These are phyloP conservation scores for Claviceps lovelessii DNA, from an alignment of 2,329 filamentous ascomycete species.

Conservation along the genomic window DNA sequence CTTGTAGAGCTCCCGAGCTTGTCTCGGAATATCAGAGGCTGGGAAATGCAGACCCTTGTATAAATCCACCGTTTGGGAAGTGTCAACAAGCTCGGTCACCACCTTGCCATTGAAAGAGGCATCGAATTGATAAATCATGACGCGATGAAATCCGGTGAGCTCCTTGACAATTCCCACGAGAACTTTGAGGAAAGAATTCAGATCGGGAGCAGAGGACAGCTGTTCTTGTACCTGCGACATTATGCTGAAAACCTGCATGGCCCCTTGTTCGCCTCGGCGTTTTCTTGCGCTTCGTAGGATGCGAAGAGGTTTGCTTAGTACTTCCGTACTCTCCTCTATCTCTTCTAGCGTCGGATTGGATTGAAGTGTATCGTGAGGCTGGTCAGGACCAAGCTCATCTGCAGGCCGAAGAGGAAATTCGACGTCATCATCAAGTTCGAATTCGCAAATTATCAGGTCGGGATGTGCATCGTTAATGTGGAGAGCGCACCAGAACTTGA, in stretches of 20 bases:
- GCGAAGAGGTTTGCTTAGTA: conserved; percentile 61
- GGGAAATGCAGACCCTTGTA: conserved; percentile 84
- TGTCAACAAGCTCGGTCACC: conserved; percentile 76
- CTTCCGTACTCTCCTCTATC: conserved; percentile 59
- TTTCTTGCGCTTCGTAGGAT: conserved; percentile 63
- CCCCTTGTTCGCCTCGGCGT: conserved; percentile 61
- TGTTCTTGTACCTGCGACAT: conserved; percentile 88
- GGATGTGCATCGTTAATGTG: conserved; percentile 57
- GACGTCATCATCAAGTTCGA: conserved; percentile 69
- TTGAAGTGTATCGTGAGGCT: conserved; percentile 59
- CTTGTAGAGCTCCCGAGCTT: conserved; percentile 78
- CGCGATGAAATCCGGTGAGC: conserved; percentile 76
- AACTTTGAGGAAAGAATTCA: conserved; percentile 65
- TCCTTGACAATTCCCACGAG: conserved; percentile 79
- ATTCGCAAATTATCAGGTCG: conserved; percentile 70
- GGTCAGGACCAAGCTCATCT: conserved; percentile 44
- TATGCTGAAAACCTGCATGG: conserved; percentile 84
- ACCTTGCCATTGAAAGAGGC: conserved; percentile 69
- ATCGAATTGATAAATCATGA: conserved; percentile 91
- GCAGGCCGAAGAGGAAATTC: conserved; percentile 51
- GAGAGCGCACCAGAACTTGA: conserved; percentile 77
- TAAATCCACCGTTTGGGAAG: conserved; percentile 61
- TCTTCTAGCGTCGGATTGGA: conserved; percentile 62
- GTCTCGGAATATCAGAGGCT: conserved; percentile 72
- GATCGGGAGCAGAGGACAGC: conserved; percentile 53